phyloP scores from a whole-genome alignment of 1,139 yeast genomes.

The Debaryomyces singareniensis region DNA sequence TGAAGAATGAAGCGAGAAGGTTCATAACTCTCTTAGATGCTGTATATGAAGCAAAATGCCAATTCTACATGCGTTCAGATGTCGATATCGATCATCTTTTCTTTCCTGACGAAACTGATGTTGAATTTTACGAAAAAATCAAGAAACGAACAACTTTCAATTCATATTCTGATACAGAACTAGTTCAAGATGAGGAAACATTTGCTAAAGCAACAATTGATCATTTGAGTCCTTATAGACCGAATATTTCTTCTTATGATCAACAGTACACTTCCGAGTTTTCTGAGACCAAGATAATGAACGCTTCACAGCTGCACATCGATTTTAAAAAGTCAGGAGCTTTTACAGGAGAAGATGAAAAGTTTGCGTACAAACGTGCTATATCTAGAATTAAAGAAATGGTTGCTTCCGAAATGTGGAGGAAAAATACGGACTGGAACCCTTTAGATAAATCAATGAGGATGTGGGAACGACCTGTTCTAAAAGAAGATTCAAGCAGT shows the following conservation, averaged over 20 bases:
- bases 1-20: conserved; percentile 64
- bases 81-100: conserved; percentile 47
- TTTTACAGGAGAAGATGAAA: conserved; percentile 75
- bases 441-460: conserved; percentile 49
- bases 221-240: conserved; percentile 58
- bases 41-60: conserved; percentile 60
- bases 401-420: conserved; percentile 54
- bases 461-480: conserved; percentile 48
- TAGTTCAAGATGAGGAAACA: conserved; percentile 64
- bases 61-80: conserved; percentile 45
- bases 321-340: conserved; percentile 48
- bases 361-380: conserved; percentile 68
- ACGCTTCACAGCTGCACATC: conserved; percentile 2
- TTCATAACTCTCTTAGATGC: conserved; percentile 66
- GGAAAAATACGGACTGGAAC: conserved; percentile 42
- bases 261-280: conserved; percentile 31
- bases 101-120: conserved; percentile 44
- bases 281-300: conserved; percentile 17
- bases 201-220: conserved; percentile 59
- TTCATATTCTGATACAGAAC: conserved; percentile 15
- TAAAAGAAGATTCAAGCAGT: neutral
- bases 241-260: conserved; percentile 60
- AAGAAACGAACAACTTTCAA: conserved; percentile 7
- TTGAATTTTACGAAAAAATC: conserved; percentile 12
- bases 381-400: conserved; percentile 64